Evolutionary conservation across 345 rosid genomes (phyloP).

Genomic region (Fremontodendron californicum): DNA sequence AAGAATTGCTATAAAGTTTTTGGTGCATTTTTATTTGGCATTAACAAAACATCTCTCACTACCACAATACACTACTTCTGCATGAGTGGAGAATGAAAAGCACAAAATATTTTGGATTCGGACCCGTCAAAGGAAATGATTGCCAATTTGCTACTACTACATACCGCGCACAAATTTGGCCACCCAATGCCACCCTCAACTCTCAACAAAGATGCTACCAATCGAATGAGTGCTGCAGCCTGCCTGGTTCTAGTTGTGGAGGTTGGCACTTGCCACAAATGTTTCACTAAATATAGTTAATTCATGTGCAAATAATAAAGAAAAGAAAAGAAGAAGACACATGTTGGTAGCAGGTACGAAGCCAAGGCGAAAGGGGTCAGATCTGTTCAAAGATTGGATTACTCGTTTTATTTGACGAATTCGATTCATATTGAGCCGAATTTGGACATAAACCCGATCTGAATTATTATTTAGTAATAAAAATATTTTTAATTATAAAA

Average conservation of each 20-base stretch:
- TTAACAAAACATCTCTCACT: too few relatives aligned
- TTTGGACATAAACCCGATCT: too few relatives aligned
- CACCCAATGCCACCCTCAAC: neutral
- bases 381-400: too few relatives aligned
- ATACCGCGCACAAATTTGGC: neutral
- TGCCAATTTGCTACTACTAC: neutral
- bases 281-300: neutral
- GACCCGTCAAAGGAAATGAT: slow-evolving; percentile 16
- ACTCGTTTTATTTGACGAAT: too few relatives aligned
- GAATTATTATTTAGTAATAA: too few relatives aligned
- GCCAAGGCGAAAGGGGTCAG: too few relatives aligned
- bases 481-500: too few relatives aligned
- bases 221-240: neutral
- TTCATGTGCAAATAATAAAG: neutral
- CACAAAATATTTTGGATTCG: neutral
- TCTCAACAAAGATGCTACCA: neutral
- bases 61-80: too few relatives aligned
- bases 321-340: neutral
- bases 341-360: too few relatives aligned
- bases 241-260: neutral
- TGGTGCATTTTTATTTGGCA: neutral
- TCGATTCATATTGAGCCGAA: too few relatives aligned
- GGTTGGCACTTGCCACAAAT: neutral
- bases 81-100: neutral
- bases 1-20: neutral